A percentile compares a stretch with the other conserved stretches of the same genome.
These are phyloP conservation scores for Stereocaulon alpinum DNA, from an alignment of 495 filamentous ascomycete genomes.

Conservation along the genomic window DNA sequence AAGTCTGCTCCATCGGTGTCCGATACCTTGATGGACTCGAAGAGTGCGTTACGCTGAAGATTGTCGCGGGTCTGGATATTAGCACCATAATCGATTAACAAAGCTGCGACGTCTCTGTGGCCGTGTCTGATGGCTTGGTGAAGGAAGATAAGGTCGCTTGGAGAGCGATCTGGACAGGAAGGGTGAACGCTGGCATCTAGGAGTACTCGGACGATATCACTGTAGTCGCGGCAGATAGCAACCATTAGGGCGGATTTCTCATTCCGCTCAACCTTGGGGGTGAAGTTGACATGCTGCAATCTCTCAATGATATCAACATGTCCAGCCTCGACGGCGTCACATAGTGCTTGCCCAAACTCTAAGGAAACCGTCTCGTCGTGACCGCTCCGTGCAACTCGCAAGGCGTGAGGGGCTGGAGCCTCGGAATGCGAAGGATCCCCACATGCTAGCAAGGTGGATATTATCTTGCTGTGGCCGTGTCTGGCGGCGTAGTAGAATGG, in stretches of 20 bases:
- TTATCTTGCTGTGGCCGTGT: neutral
- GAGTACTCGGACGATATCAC: neutral
- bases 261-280: no score
- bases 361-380: neutral
- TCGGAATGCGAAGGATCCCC: neutral
- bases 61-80: neutral
- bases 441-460: neutral
- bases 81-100: slow-evolving; percentile 1
- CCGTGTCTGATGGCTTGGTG: neutral
- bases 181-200: neutral
- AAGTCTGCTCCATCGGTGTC: neutral
- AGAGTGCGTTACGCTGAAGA: neutral
- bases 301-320: neutral
- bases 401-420: neutral
- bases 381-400: neutral
- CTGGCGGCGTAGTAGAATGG: neutral
- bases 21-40: neutral
- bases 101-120: neutral
- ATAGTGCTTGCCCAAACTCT: neutral
- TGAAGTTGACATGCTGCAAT: neutral
- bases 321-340: neutral
- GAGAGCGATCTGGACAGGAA: neutral
- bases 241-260: neutral
- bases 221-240: neutral
- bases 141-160: slow-evolving; percentile 1